Evolutionary conservation across 2,329 filamentous ascomycete genomes (phyloP).

Genomic region (Trichoderma oligosporum): DNA sequence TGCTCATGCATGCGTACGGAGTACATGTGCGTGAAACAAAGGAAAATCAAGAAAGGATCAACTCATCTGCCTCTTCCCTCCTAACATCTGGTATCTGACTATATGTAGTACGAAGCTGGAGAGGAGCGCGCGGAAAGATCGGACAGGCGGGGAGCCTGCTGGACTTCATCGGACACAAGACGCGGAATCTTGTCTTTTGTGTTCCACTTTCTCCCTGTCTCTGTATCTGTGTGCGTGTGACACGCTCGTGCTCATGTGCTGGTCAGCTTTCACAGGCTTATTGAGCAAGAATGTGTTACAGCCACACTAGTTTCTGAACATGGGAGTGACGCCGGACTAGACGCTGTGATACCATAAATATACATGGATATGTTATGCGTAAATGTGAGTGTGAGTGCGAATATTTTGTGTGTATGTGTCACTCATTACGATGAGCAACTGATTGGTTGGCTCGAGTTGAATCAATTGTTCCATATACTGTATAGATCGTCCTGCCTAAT

Average conservation of each 20-base stretch:
- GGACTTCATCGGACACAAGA: constrained; percentile 20
- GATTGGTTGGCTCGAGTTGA: too few relatives aligned
- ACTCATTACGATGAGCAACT: too few relatives aligned
- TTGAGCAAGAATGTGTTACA: constrained; percentile 12
- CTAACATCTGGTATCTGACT: not conserved
- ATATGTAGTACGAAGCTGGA: constrained; percentile 7
- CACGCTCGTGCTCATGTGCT: not conserved
- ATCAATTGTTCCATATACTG: too few relatives aligned
- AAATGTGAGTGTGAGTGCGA: not conserved
- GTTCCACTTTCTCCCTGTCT: not conserved
- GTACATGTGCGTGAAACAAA: constrained; percentile 5
- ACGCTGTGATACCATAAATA: not conserved
- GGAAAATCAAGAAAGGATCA: not conserved
- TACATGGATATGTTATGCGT: not conserved
- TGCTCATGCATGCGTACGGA: not conserved
- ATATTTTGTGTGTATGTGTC: not conserved
- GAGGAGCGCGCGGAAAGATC: constrained; percentile 15
- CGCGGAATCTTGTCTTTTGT: constrained; percentile 16
- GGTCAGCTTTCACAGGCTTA: not conserved
- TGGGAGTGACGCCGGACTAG: not conserved
- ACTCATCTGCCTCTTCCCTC: not conserved
- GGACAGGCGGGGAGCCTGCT: constrained; percentile 20
- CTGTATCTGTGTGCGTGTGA: not conserved
- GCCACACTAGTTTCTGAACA: not conserved
- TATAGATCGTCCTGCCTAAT: too few relatives aligned